Conservation (phyloP, 2,329 filamentous ascomycete species). For the Sclerotinia sclerotiorum region DNA sequence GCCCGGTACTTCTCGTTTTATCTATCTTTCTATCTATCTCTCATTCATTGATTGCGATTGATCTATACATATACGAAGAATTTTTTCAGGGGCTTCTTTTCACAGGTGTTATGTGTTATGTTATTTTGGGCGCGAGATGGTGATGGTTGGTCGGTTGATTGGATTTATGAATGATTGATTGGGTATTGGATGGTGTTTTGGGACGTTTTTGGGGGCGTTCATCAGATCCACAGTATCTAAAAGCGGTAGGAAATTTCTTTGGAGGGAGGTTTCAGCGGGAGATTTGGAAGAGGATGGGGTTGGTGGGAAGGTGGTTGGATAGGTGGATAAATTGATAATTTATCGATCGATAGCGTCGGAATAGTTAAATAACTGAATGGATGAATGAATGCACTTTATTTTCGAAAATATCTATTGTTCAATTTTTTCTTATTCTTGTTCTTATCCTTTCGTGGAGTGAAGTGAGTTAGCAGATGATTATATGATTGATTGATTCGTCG, state of each 20-base stretch:
- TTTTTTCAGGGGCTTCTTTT: background rate
- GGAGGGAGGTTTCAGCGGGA: background rate
- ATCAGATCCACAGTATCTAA: background rate
- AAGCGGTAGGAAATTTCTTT: background rate
- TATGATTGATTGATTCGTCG: too few relatives aligned
- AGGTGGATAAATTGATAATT: background rate
- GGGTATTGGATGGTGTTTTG: constrained; percentile 13
- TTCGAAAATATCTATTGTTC: background rate
- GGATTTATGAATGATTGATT: background rate
- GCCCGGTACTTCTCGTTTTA: constrained; percentile 7
- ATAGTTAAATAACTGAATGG: background rate
- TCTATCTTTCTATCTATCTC: background rate
- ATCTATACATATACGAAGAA: background rate
- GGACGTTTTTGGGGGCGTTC: background rate
- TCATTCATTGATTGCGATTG: background rate
- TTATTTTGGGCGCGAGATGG: background rate
- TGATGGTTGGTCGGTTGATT: background rate
- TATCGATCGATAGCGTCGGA: background rate
- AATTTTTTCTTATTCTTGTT: background rate
- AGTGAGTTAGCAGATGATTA: background rate
- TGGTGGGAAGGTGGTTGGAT: too few relatives aligned
- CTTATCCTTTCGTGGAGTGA: background rate
- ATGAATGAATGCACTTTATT: background rate
- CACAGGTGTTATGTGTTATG: background rate
- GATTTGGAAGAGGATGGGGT: background rate